Base-by-base conservation (phyloP, 1,284 basidiomycete species). In the Tetrapyrgos nigripes region DNA sequence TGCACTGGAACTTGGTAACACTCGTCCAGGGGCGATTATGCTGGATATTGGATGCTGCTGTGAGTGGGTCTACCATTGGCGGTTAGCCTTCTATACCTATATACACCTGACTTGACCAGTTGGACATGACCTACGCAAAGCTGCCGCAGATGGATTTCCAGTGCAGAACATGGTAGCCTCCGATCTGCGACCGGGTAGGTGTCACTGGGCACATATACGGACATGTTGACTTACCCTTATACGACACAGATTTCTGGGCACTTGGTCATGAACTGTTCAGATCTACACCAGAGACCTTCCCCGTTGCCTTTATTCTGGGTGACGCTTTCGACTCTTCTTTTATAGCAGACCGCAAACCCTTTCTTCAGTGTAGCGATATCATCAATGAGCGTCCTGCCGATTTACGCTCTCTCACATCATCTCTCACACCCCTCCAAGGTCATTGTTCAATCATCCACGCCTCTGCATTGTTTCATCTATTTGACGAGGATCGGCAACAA, bases 391-490 rank as follows among this genome's bases (percentile, higher is more conserved):
- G 65, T 3, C 67, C 70, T 2, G 75, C 77, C 14, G 67, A 68
- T 35, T 5, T 19, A 28, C 61, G 63, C 10, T 52, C 61, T 4
- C 59, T 83, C 23, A 76, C 65, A 4, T 71, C 70, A 13, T n/a
- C n/a, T n/a, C 72, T 85, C 37, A 81, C 71, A n/a, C 76, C 77
- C 2, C 74, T 85, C 1, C 76, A 73, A 46, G 78, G 79, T 4
- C 75, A 76, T 52, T 67, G 81, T 37, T 77, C 81, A 10, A 80
- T 75, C 13, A 80, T 85, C 29, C 78, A 83, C 62, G 74, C 78
- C 4, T 79, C 79, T 11, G 67, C 76, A 1, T 77, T 85, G 66
- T 85, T 85, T 70, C 83, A 85, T 64, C 73, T 85, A 24, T 85
- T 85, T 68, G 62, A 70, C 53, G 75, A 83, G 63, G 74, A 74